Evolutionary conservation across 148 eudicot genomes (phyloP).

Genomic region (Chenopodium berlandieri): DNA sequence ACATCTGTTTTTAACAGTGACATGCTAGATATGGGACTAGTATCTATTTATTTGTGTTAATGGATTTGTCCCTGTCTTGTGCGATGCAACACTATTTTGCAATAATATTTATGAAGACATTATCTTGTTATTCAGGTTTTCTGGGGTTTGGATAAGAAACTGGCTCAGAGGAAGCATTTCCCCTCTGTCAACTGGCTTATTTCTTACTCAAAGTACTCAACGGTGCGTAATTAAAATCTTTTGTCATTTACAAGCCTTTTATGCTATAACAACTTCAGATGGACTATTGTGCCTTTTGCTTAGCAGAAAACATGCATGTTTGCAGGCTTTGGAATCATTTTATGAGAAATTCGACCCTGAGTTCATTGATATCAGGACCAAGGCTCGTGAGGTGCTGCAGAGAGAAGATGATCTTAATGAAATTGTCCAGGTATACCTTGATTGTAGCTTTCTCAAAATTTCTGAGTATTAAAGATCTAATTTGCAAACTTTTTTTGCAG

Average conservation of each 20-base stretch:
- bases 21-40: not conserved
- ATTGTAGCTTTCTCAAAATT: not conserved
- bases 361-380: conserved; percentile 89
- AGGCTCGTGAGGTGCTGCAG: conserved; percentile 95
- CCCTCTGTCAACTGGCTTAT: conserved; percentile 99
- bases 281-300: not conserved
- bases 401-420: conserved; percentile 96
- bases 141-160: conserved; percentile 98
- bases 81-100: not conserved
- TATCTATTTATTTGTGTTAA: too few species aligned
- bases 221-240: conserved; percentile 43
- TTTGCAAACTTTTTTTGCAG: not conserved
- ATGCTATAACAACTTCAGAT: not conserved
- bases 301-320: conserved; percentile 9
- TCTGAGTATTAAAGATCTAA: not conserved
- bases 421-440: conserved; percentile 79
- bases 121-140: conserved; percentile 64
- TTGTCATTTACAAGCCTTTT: not conserved
- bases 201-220: conserved; percentile 93
- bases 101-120: not conserved
- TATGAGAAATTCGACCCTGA: conserved; percentile 90
- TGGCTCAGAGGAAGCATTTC: conserved; percentile 98
- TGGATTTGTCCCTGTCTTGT: not conserved
- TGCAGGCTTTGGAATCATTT: conserved; percentile 85
- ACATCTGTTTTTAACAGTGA: not conserved